Evolutionary conservation across 345 rosid genomes (phyloP).

Genomic region (Euphorbia tirucalli): DNA sequence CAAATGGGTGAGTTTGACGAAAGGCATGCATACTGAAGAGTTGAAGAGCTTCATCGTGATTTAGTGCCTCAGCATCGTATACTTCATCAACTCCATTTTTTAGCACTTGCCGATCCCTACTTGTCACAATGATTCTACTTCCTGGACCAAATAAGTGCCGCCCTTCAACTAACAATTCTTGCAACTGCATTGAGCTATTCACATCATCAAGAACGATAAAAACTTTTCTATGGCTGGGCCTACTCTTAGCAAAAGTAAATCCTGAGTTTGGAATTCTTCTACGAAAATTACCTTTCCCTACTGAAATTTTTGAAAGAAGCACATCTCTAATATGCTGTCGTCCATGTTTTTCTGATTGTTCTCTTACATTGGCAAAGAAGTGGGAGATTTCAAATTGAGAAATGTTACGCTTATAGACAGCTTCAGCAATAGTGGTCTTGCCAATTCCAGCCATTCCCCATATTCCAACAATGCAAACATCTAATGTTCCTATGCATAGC

Average conservation of each 20-base stretch:
- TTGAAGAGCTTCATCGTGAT: neutral
- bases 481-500: neutral
- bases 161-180: neutral
- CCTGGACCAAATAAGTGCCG: constrained; percentile 4
- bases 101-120: neutral
- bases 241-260: neutral
- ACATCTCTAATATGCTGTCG: neutral
- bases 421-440: constrained; percentile 3
- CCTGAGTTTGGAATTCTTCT: neutral
- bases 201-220: constrained; percentile 21
- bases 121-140: constrained; percentile 5
- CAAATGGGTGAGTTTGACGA: neutral
- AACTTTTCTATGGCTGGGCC: neutral
- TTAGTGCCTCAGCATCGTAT: constrained; percentile 4
- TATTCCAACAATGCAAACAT: constrained; percentile 4
- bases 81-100: neutral
- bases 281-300: no score
- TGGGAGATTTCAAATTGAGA: neutral
- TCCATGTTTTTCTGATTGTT: neutral
- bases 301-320: neutral
- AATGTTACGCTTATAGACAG: neutral
- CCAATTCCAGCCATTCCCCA: constrained; percentile 16
- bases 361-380: constrained; percentile 1
- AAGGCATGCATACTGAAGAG: constrained; percentile 9
- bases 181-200: neutral